phyloP scores from a whole-genome alignment of 1,284 basidiomycete species.

The Melampsora americana region DNA sequence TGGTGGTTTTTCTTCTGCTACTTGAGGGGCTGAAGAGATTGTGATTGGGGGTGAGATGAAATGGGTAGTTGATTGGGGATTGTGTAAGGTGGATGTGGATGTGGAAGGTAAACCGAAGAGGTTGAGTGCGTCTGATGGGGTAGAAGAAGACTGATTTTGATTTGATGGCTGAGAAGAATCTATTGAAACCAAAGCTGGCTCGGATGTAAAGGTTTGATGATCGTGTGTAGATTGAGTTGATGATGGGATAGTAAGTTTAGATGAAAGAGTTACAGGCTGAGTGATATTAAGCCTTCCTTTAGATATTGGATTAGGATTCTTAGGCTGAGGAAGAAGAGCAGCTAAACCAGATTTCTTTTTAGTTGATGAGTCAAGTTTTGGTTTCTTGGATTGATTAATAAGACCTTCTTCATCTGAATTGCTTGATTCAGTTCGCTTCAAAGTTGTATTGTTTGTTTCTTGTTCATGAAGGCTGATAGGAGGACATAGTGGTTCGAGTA shows the following conservation, averaged over 20 bases:
- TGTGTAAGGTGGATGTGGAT: background rate
- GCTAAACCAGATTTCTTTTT: constrained; percentile 24
- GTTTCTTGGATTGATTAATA: background rate
- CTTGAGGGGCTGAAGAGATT: constrained; percentile 34
- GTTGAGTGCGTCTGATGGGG: background rate
- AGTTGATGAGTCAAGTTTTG: background rate
- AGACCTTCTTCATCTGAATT: background rate
- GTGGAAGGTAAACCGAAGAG: background rate
- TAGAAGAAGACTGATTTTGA: background rate
- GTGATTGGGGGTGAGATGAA: background rate
- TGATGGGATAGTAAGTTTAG: background rate
- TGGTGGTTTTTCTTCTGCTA: constrained; percentile 33
- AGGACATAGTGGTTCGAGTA: background rate
- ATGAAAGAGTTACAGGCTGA: background rate
- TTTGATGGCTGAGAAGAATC: background rate
- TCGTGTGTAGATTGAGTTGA: background rate
- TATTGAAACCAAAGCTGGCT: background rate
- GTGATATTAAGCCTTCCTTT: background rate
- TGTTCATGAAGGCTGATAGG: background rate
- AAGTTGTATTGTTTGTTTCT: background rate
- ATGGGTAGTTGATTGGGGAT: background rate
- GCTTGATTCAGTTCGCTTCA: background rate
- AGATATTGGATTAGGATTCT: constrained; percentile 16
- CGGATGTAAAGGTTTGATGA: background rate
- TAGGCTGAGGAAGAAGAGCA: constrained; percentile 31